Base-by-base conservation (phyloP, 495 filamentous ascomycete genomes). In the Aeminium ludgeri region DNA sequence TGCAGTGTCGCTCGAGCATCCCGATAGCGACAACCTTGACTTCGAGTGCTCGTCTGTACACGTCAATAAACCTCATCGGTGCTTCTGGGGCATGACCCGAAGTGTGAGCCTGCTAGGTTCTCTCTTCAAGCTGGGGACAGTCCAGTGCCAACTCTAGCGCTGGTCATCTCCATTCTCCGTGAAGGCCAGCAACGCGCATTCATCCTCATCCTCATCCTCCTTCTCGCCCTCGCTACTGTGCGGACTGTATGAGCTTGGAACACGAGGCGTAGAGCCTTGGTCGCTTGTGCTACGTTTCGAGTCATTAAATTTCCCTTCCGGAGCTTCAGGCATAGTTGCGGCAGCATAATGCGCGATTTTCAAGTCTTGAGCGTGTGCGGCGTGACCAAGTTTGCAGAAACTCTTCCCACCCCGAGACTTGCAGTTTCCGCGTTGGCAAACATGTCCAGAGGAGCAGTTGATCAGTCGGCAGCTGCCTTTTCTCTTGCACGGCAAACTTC, bases 391-490 rank as follows among this genome's bases (percentile, higher is more conserved):
- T 19, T 49, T 52, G 18, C 49, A 52, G 15, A 31, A 30, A 17
- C 19, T 29, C 20, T 49, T 33, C 10, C 49, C 36, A 17, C 45
- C 42, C 10, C 46, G 23, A 34, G 34, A 30, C 41, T 30, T 45
- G 29, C 49, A 41, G 11, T 37, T 29, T 17, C 25, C 38, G 23
- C 51, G 54, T 41, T 56, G 55, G 35, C 55, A 59, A 5, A 56
- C 10, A 38, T 56, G 55, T 3, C 55, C 55, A 31, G 42, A 38
- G 6, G 40, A 12, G 27, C 55, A 59, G 11, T 43, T 43, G 2
- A 43, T n/a, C 0, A 25, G 18, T 2, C 55, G 40, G 25, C 55
- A 59, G 0, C 16, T 46, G 7, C 53, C 49, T 32, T 42, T 45
- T 10, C 39, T 30, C 17, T 43, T 40, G 30, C 55, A 58, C 10